Percentiles rank a stretch among this genome's conserved stretches.
Evolutionary conservation across 202 grass and related monocot species (phyloP).

Genomic region (Panicum hallii): DNA sequence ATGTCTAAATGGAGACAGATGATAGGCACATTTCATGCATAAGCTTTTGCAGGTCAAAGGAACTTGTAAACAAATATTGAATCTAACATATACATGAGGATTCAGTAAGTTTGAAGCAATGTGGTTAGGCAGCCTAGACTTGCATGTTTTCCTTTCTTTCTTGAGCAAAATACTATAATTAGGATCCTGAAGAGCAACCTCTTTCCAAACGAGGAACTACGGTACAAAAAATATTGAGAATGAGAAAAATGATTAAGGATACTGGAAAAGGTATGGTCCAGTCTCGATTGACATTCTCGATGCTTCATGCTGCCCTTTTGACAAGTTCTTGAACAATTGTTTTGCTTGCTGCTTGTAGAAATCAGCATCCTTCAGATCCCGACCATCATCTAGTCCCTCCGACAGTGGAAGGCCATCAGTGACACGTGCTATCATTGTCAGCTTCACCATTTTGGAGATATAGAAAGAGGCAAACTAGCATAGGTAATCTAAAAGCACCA

Average conservation of each 20-base stretch:
- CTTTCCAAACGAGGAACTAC: not conserved
- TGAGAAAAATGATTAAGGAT: constrained; percentile 40
- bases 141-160: not conserved
- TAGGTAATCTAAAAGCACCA: constrained; percentile 32
- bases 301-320: constrained; percentile 85
- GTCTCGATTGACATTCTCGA: constrained; percentile 97
- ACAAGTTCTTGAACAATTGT: constrained; percentile 91
- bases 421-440: constrained; percentile 93
- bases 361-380: constrained; percentile 77
- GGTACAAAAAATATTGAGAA: not conserved
- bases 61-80: not conserved
- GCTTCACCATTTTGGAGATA: constrained; percentile 78
- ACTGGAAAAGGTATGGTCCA: constrained; percentile 88
- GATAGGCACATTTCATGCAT: not conserved
- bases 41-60: constrained; percentile 1
- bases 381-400: constrained; percentile 87
- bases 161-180: not conserved
- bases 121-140: not conserved
- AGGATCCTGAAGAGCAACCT: not conserved
- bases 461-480: constrained; percentile 37
- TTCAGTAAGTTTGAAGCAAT: not conserved
- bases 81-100: not conserved
- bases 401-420: constrained; percentile 91
- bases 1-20: constrained; percentile 3
- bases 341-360: constrained; percentile 98